These are phyloP conservation scores for Sinapis alba DNA, from an alignment of 441 rosid genomes.

Conservation along the genomic window DNA sequence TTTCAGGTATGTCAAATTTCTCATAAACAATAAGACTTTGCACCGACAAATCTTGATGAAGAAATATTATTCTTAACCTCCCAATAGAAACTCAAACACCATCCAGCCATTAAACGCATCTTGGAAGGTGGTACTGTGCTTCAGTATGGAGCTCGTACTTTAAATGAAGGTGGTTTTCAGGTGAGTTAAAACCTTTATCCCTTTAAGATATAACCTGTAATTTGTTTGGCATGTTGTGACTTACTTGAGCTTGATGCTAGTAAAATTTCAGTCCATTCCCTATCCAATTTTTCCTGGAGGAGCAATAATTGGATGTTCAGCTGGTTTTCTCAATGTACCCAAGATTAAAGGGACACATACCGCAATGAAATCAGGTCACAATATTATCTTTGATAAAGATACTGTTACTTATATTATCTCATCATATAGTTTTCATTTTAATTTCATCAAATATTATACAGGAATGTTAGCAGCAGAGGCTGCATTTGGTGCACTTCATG, in stretches of 20 bases:
- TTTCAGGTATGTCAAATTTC: conserved; percentile 66
- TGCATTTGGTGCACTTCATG: conserved; percentile 67
- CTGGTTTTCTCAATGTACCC: conserved; percentile 97
- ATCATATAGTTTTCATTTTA: background rate
- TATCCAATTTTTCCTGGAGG: conserved; percentile 99
- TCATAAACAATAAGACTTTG: background rate
- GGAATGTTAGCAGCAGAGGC: conserved; percentile 99
- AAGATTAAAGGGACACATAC: conserved; percentile 99
- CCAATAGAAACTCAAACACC: conserved; percentile 85
- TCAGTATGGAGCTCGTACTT: conserved; percentile 95
- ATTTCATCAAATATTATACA: conserved; percentile 37
- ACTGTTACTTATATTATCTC: background rate
- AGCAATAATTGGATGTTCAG: conserved; percentile 95
- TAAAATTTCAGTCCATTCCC: conserved; percentile 98
- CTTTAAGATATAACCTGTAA: background rate
- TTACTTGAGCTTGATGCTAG: conserved; percentile 72
- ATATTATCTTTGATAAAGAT: background rate
- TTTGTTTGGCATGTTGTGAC: conserved; percentile 32
- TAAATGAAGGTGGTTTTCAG: conserved; percentile 99
- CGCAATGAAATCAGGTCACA: conserved; percentile 95
- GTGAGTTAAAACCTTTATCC: conserved; percentile 43
- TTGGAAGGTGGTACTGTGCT: conserved; percentile 91
- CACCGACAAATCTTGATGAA: background rate
- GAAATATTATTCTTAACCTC: background rate
- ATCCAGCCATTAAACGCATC: conserved; percentile 80